These are phyloP conservation scores for Trichothecium sympodiale DNA, from an alignment of 2,329 filamentous ascomycete genomes.

Conservation along the genomic window DNA sequence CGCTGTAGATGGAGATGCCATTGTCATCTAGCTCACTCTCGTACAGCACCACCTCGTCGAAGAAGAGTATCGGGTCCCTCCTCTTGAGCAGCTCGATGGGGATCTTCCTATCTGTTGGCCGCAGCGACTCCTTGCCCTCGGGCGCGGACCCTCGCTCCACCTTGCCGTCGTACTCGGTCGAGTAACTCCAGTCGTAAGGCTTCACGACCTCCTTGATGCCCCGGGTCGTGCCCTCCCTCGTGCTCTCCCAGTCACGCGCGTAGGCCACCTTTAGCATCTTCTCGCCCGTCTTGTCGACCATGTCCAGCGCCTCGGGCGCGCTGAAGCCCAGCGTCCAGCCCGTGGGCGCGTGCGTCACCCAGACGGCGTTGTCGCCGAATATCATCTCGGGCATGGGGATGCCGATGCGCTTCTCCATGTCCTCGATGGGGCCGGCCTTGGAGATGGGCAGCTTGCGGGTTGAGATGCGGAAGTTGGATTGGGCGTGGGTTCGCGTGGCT, in stretches of 20 bases:
- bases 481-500: conserved; percentile 45
- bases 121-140: conserved; percentile 12
- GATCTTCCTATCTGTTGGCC: conserved; percentile 39
- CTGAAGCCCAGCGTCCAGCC: conserved; percentile 75
- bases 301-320: conserved; percentile 77
- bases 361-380: conserved; percentile 86
- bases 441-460: conserved; percentile 91
- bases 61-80: conserved; percentile 90
- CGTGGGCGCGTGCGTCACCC: conserved; percentile 60
- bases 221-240: conserved; percentile 63
- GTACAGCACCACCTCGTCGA: conserved; percentile 91
- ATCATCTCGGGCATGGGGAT: conserved; percentile 98
- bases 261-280: conserved; percentile 91
- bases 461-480: conserved; percentile 61
- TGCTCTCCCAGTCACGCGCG: conserved; percentile 70
- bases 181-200: conserved; percentile 98
- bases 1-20: conserved; percentile 79
- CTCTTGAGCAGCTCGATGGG: conserved; percentile 78
- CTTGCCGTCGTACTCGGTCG: conserved; percentile 74
- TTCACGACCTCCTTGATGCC: conserved; percentile 90
- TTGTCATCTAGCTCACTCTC: conserved; percentile 98
- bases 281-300: conserved; percentile 85
- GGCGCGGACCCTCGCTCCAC: conserved; percentile 22
- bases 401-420: conserved; percentile 64
- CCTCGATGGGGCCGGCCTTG: conserved; percentile 81